Conservation (phyloP, 2,329 filamentous ascomycete species). For the Phyllosticta paracitricarpa region DNA sequence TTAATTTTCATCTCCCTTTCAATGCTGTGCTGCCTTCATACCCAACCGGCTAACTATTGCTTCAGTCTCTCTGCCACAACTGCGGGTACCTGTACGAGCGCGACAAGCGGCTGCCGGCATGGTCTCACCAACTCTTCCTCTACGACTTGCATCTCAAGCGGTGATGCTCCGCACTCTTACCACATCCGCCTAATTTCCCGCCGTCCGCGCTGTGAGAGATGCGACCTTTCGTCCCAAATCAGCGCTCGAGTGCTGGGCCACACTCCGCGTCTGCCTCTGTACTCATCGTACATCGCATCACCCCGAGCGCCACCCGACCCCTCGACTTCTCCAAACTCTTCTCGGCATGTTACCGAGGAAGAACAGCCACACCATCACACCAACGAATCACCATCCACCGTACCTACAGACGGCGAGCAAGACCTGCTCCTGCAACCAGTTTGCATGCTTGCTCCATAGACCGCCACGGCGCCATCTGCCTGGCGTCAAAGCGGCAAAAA, state of each 20-base stretch:
- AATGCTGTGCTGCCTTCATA: not conserved
- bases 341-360: no score
- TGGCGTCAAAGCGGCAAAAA: no score
- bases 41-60: slow-evolving; percentile 10
- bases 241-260: not conserved
- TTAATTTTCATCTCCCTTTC: slow-evolving; percentile 1
- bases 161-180: not conserved
- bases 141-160: slow-evolving; percentile 20
- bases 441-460: no score
- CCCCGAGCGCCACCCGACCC: no score
- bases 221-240: not conserved
- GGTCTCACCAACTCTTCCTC: slow-evolving; percentile 60
- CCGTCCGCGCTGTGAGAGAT: not conserved
- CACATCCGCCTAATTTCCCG: not conserved
- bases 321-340: no score
- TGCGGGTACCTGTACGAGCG: slow-evolving; percentile 85
- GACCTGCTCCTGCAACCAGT: no score
- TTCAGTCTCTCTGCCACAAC: slow-evolving; percentile 79
- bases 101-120: slow-evolving; percentile 70
- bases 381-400: no score
- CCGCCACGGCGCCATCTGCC: no score
- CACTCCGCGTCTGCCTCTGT: not conserved
- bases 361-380: no score
- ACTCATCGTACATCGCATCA: no score
- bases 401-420: no score